Percentiles rank a stretch among this genome's conserved stretches.
Conservation (phyloP, 1,139 yeast species). For the Waltiozyma sp. region DNA sequence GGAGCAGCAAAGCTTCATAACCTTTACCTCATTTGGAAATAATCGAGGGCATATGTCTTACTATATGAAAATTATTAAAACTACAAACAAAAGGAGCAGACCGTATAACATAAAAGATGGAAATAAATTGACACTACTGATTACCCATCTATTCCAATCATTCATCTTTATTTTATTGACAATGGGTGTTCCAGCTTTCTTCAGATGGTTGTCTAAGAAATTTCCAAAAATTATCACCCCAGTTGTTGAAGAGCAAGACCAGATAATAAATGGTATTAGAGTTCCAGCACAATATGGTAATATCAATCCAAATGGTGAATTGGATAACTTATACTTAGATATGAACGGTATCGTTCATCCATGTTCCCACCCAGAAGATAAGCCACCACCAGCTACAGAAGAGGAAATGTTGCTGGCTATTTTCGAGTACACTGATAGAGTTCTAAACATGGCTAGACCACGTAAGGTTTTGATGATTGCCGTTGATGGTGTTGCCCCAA, state of each 20-base stretch:
- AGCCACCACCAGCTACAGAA: constrained; percentile 88
- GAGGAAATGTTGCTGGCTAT: constrained; percentile 91
- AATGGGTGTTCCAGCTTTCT: constrained; percentile 92
- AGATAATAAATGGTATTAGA: constrained; percentile 41
- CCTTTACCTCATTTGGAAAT: neutral
- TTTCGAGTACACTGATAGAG: constrained; percentile 82
- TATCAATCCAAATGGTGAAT: constrained; percentile 91
- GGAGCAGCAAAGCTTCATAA: neutral
- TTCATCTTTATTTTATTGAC: no score
- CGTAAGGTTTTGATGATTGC: constrained; percentile 88
- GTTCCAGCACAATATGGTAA: constrained; percentile 59
- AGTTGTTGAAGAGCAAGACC: constrained; percentile 65
- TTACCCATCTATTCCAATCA: no score
- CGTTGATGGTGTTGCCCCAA: constrained; percentile 97
- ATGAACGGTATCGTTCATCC: constrained; percentile 99
- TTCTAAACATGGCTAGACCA: constrained; percentile 88
- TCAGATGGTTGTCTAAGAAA: constrained; percentile 88
- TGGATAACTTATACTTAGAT: constrained; percentile 82
- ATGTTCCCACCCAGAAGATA: constrained; percentile 92
- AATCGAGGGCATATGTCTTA: neutral
- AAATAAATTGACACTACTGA: no score
- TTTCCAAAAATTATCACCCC: constrained; percentile 93
- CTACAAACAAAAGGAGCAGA: no score
- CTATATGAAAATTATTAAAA: neutral
- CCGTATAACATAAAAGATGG: no score